Evolutionary conservation across 495 filamentous ascomycete species (phyloP), one percentile per base, ranked within the genome.

Genomic region (Penicillium dipodomyicola): DNA sequence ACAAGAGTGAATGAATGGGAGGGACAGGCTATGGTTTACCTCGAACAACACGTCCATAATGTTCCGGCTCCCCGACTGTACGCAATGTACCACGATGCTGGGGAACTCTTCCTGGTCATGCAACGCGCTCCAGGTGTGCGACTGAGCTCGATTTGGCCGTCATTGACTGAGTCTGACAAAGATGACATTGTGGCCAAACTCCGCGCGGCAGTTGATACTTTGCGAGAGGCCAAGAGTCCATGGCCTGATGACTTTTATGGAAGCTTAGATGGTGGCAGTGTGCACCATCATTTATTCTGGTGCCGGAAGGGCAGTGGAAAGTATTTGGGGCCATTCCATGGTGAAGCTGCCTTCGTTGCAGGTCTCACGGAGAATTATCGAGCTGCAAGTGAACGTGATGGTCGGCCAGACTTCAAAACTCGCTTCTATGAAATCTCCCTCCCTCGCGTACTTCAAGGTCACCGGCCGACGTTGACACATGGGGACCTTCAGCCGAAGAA

Each of bases 401-500:
- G 58, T 39, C 44, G 14, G 11, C 56, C 60, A 50, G 64, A 67
- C 51, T 67, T 64, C 44, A 69, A 61, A 53, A 57, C 49, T 57
- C 60, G 60, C 54, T 71, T 58, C 56, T 67, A 59, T 39, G 56
- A 65, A 56, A 59, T 49, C 57, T 56, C 67, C 35, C 44, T 64
- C 32, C 14, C 57, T 58, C 35, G 37, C 40, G 42, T 64, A 27
- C 57, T 65, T 42, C 50, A 65, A 54, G 63, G 65, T 40, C 65
- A 70, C 37, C 60, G 50, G 58, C 65, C 67, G 0, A 68, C 58
- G 20, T 58, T 70, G 41, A 68, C 65, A 19, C 68, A 71, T 53
- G 63, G 67, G 43, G 65, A 68, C 39, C 42, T 63, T 49, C 65
- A 70, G 56, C 58, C 61, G 58, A 70, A 68, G 55, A 68, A 70